Conservation (phyloP, 306 rosid species). For the Styphnolobium japonicum region DNA sequence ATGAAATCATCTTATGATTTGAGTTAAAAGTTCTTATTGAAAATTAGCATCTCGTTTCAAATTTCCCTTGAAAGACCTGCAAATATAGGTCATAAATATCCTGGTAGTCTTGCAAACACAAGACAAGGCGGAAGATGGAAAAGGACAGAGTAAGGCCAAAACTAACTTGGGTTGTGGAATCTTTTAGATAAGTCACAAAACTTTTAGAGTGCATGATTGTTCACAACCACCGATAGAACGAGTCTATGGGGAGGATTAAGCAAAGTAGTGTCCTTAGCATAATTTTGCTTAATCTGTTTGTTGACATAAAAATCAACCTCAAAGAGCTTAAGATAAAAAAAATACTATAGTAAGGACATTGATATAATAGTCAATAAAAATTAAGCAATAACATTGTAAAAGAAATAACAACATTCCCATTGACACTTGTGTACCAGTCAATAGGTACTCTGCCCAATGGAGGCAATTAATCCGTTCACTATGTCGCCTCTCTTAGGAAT, state of each 20-base stretch:
- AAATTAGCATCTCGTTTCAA: too few relatives aligned
- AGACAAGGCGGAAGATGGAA: too few relatives aligned
- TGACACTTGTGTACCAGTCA: conserved; percentile 55
- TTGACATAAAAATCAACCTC: background rate
- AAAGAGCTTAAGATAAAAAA: background rate
- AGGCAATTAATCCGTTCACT: conserved; percentile 47
- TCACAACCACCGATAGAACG: conserved; percentile 62
- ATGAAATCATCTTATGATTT: too few relatives aligned
- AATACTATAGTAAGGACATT: background rate
- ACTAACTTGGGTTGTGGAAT: too few relatives aligned
- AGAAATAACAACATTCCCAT: conserved; percentile 43
- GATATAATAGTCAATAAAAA: background rate
- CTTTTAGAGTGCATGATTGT: conserved; percentile 36
- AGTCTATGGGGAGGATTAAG: conserved; percentile 53
- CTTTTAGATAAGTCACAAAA: too few relatives aligned
- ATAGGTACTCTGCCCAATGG: conserved; percentile 43
- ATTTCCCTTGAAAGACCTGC: too few relatives aligned
- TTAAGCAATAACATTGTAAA: background rate
- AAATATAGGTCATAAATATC: too few relatives aligned
- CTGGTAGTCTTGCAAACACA: too few relatives aligned
- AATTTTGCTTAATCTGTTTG: conserved; percentile 43
- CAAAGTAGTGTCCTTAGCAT: conserved; percentile 43
- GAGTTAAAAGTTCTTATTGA: too few relatives aligned
- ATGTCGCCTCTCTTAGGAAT: conserved; percentile 28
- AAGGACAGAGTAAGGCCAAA: too few relatives aligned